Evolutionary conservation across 768 basidiomycete species (phyloP).

Genomic region (Lentinula edodes): DNA sequence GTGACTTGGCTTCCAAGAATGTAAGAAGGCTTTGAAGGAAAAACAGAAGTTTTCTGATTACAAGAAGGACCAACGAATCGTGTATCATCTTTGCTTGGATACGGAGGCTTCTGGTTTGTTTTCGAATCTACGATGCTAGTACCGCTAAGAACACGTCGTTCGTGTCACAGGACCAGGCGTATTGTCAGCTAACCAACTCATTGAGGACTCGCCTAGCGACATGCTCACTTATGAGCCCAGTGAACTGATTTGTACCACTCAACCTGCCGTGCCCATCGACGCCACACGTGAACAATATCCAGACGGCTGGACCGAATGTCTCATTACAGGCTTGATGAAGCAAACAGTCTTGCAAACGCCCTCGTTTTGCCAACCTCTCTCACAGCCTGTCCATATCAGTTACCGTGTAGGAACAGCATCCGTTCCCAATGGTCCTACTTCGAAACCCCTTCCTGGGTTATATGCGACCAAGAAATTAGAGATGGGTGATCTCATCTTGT

Average conservation of each 20-base stretch:
- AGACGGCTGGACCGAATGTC: constrained; percentile 8
- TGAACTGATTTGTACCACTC: neutral
- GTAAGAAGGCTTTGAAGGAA: neutral
- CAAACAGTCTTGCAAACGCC: neutral
- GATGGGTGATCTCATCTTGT: constrained; percentile 26
- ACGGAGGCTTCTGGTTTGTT: neutral
- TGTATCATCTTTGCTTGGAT: neutral
- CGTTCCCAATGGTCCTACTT: neutral
- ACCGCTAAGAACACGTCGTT: neutral
- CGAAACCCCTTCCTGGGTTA: constrained; percentile 15
- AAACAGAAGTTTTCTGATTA: neutral
- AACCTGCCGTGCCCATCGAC: neutral
- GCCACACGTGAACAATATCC: neutral
- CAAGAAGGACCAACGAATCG: neutral
- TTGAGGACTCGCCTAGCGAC: neutral
- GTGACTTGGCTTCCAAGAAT: neutral
- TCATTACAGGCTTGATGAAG: neutral
- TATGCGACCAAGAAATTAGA: constrained; percentile 24
- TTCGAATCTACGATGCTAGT: neutral
- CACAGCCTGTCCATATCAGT: neutral
- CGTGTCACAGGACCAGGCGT: neutral
- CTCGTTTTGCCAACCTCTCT: neutral
- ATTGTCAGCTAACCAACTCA: neutral
- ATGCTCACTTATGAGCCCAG: neutral
- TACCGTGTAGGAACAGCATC: neutral